Evolutionary conservation across 805 yeast genomes (phyloP).

Genomic region (Osmozyma mogii): DNA sequence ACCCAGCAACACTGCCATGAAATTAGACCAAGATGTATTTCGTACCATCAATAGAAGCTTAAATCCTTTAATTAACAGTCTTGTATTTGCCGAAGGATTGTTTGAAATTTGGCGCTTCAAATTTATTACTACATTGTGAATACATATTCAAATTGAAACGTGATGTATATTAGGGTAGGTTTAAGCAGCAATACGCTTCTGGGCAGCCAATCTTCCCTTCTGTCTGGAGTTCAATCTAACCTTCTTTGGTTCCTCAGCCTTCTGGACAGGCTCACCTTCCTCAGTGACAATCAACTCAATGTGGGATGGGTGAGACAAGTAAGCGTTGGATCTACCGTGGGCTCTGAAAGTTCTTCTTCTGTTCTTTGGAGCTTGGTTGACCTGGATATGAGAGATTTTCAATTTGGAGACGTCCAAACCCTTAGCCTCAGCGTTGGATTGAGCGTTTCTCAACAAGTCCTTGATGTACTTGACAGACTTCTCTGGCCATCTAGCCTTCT

Average conservation of each 20-base stretch:
- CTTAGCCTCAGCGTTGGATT: slow-evolving; percentile 94
- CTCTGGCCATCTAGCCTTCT: slow-evolving; percentile 99
- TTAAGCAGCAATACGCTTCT: slow-evolving; percentile 69
- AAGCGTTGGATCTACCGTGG: slow-evolving; percentile 99
- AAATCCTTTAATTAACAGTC: too few relatives aligned
- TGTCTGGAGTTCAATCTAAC: slow-evolving; percentile 84
- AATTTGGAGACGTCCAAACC: slow-evolving; percentile 95
- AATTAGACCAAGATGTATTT: too few relatives aligned
- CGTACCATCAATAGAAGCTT: too few relatives aligned
- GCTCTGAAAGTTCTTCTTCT: slow-evolving; percentile 99
- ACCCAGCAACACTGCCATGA: too few relatives aligned
- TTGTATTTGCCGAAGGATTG: too few relatives aligned
- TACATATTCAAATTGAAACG: too few relatives aligned
- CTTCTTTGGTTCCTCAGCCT: slow-evolving; percentile 65
- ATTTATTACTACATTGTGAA: too few relatives aligned
- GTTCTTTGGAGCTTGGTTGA: slow-evolving; percentile 99
- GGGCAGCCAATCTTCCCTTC: slow-evolving; percentile 83
- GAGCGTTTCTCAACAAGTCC: slow-evolving; percentile 95
- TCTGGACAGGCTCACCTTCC: slow-evolving; percentile 87
- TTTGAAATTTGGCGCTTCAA: too few relatives aligned
- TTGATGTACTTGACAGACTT: slow-evolving; percentile 94
- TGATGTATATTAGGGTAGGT: neutral
- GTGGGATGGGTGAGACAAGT: slow-evolving; percentile 98
- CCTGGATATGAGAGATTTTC: slow-evolving; percentile 97
- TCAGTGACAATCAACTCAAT: slow-evolving; percentile 95